phyloP scores from a whole-genome alignment of 2,329 filamentous ascomycete species.

The Corniculantispora saksenae region DNA sequence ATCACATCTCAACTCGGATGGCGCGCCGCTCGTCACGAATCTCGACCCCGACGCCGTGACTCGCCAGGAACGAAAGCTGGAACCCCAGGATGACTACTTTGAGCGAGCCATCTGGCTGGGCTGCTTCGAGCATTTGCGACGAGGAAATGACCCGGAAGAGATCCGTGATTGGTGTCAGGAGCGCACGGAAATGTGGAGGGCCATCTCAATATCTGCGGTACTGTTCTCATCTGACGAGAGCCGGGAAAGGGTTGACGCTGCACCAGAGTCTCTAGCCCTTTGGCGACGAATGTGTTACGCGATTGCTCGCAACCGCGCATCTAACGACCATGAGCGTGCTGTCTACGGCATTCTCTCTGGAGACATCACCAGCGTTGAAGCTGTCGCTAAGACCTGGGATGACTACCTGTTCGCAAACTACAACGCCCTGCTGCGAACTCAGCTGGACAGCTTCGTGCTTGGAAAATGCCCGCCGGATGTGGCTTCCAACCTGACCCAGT shows the following conservation, averaged over 20 bases:
- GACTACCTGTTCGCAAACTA: constrained; percentile 86
- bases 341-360: constrained; percentile 91
- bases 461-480: constrained; percentile 54
- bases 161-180: constrained; percentile 86
- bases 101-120: constrained; percentile 90
- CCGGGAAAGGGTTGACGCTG: constrained; percentile 37
- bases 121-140: constrained; percentile 89
- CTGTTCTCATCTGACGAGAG: constrained; percentile 56
- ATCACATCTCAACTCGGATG: constrained; percentile 59
- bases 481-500: constrained; percentile 55
- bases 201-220: constrained; percentile 75
- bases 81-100: constrained; percentile 82
- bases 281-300: constrained; percentile 80
- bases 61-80: constrained; percentile 73
- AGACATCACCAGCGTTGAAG: constrained; percentile 75
- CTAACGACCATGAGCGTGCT: constrained; percentile 79
- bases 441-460: constrained; percentile 73
- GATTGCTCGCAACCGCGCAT: constrained; percentile 66
- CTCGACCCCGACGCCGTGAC: constrained; percentile 89
- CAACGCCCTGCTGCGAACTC: constrained; percentile 78
- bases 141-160: constrained; percentile 72
- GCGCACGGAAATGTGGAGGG: constrained; percentile 85
- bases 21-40: constrained; percentile 74
- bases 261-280: constrained; percentile 54
- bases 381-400: constrained; percentile 78